A percentile compares a stretch with the other conserved stretches of the same genome.
phyloP scores from a whole-genome alignment of 257 asterid genomes.

The Thymus mandschuricus region DNA sequence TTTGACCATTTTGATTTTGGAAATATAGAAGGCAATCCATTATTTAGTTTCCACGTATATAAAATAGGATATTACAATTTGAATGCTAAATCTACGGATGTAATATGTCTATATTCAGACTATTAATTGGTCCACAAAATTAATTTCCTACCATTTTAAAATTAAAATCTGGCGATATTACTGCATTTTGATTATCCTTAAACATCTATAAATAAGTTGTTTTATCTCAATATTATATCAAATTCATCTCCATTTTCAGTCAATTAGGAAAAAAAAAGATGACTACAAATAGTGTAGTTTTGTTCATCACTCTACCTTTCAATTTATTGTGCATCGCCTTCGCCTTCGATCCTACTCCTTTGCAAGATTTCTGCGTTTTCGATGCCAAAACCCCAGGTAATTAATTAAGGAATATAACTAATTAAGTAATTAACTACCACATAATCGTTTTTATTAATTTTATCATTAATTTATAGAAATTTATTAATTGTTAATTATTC shows the following conservation, averaged over 20 bases:
- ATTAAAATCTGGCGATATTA: neutral
- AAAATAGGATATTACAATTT: neutral
- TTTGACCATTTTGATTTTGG: conserved; percentile 2
- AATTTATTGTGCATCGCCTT: conserved; percentile 15
- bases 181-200: neutral
- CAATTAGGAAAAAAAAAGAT: neutral
- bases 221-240: neutral
- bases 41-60: too few relatives aligned
- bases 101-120: neutral
- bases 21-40: neutral
- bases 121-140: neutral
- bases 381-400: conserved; percentile 4
- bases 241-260: neutral
- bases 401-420: too few relatives aligned
- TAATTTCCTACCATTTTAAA: neutral
- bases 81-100: neutral
- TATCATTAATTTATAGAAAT: too few relatives aligned
- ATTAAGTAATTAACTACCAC: too few relatives aligned
- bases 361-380: conserved; percentile 23
- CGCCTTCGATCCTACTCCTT: conserved; percentile 25
- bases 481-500: neutral
- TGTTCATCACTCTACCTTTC: conserved; percentile 3
- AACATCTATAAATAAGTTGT: neutral
- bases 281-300: neutral
- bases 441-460: too few relatives aligned